Evolutionary conservation across 176 grass and related monocot genomes (phyloP).

Genomic region (Rhipidocladum racemiflorum): DNA sequence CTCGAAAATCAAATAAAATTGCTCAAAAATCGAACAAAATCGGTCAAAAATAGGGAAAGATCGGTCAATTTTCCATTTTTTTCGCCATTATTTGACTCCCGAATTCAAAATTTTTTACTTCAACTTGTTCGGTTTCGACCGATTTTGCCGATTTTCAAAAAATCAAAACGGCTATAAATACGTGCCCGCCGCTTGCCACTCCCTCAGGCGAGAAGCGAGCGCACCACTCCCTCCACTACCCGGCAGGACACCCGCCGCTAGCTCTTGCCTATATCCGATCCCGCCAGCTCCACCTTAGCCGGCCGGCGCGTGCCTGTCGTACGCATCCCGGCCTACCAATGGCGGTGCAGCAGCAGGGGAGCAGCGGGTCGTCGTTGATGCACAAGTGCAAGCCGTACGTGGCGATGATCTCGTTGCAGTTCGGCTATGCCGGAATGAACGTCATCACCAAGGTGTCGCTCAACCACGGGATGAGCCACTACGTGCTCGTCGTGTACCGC

Average conservation of each 20-base stretch:
- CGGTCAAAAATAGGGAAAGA: no score
- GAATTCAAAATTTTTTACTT: no score
- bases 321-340: conserved; percentile 6
- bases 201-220: conserved; percentile 4
- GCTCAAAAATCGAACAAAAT: no score
- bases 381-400: conserved; percentile 85
- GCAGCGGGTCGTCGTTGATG: conserved; percentile 47
- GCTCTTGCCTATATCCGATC: not conserved
- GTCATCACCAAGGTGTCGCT: conserved; percentile 99
- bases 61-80: no score
- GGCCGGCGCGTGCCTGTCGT: not conserved
- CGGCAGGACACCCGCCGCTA: not conserved
- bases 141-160: no score
- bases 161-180: conserved; percentile 44
- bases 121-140: no score
- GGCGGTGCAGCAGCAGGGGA: conserved; percentile 30
- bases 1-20: no score
- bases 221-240: conserved; percentile 10
- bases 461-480: conserved; percentile 98
- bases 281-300: no score
- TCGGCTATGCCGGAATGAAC: conserved; percentile 98
- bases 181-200: not conserved
- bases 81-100: no score
- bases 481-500: conserved; percentile 97
- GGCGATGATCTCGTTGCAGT: conserved; percentile 97